Evolutionary conservation across 2,329 filamentous ascomycete genomes (phyloP).

Genomic region (Botrytis aclada): DNA sequence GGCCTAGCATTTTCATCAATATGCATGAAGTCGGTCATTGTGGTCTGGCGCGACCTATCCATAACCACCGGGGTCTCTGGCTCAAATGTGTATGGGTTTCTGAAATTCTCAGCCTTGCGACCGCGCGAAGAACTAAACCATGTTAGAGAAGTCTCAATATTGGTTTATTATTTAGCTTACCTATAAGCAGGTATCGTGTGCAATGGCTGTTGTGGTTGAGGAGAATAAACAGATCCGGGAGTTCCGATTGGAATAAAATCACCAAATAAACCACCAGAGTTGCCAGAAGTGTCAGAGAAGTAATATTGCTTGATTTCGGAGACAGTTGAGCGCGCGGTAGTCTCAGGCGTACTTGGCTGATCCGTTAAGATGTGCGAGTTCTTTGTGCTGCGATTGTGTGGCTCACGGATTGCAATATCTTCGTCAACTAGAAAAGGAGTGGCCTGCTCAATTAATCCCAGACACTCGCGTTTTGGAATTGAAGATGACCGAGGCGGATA

Average conservation of each 20-base stretch:
- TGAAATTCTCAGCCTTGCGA: conserved; percentile 9
- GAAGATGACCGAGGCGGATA: conserved; percentile 17
- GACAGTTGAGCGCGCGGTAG: conserved; percentile 3
- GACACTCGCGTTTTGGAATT: background rate
- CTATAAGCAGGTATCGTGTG: background rate
- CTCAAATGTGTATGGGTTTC: conserved; percentile 32
- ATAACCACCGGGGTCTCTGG: conserved; percentile 27
- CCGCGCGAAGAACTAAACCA: background rate
- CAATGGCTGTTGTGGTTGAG: background rate
- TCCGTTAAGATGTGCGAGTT: background rate
- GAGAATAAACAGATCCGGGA: conserved; percentile 11
- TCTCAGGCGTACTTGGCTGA: background rate
- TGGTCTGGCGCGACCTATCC: conserved; percentile 26
- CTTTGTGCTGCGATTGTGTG: conserved; percentile 3
- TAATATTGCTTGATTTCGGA: conserved; percentile 14
- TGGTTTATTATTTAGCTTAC: background rate
- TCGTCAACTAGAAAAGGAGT: background rate
- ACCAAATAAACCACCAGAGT: conserved; percentile 1
- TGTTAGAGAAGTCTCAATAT: background rate
- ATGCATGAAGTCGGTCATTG: conserved; percentile 30
- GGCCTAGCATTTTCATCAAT: conserved; percentile 18
- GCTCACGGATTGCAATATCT: background rate
- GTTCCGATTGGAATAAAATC: conserved; percentile 17
- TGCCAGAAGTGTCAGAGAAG: conserved; percentile 1
- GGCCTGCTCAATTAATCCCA: background rate